Base-by-base conservation (phyloP, 1,284 basidiomycete species). In the Pterulicium gracile region DNA sequence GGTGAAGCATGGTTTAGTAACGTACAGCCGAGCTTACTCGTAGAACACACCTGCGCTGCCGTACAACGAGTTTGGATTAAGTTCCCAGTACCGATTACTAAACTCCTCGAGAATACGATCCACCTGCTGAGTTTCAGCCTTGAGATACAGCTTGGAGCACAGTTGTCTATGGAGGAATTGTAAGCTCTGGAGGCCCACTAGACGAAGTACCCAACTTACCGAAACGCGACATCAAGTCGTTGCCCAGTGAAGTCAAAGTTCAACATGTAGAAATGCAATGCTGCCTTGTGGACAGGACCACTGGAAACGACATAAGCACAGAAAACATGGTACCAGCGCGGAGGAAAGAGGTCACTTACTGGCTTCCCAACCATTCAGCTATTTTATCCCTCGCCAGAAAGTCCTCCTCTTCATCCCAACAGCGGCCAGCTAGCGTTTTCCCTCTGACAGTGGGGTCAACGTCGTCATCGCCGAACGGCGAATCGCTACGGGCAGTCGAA, bases 101-200 rank as follows among this genome's bases (percentile, higher is more conserved):
- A 98, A 98, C 51, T 85, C 85, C 53, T 88, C 88, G 15, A 99
- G 72, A 54, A 99, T 96, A 36, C 95, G 82, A 63, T 98, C 96
- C 32, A 99, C 85, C 65, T 98, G 94, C 60, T 98, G 96, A 0
- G 95, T 96, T 66, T 99, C 95, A 1, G 85, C 95, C 60, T 92
- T 93, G 49, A 98, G 75, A 61, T 80, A 96, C 2, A 99, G 74
- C 61, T 95, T 96, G 18, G 80, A 79, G 61, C 94, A 98, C 3
- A 99, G 68, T 23, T 81, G 79, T 49, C 91, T 91, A 46, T 1
- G 50, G 36, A 12, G 44, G 12, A 20, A 44, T 40, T 32, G 56
- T 1, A 61, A 54, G 4, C 22, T 24, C 42, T n/a, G n/a, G n/a
- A 27, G 41, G 24, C 45, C n/a, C 27, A n/a, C 43, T 14, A 21